Conservation (phyloP, 345 rosid species). For the Arabis hirsuta region DNA sequence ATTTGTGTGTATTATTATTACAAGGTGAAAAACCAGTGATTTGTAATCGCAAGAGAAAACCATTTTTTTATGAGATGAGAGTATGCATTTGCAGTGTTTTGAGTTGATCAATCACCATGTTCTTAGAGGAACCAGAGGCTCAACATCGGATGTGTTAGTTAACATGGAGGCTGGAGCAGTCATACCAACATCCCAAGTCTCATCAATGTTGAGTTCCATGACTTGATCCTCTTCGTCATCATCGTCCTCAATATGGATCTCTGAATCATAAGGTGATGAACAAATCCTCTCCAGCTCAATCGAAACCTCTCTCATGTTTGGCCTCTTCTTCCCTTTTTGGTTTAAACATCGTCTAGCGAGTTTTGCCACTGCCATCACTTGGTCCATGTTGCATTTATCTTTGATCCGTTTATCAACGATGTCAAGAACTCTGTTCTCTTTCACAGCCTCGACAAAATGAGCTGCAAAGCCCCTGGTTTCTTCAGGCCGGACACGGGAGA, state of each 20-base stretch:
- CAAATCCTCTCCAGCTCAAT: slow-evolving; percentile 42
- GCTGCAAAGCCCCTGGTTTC: slow-evolving; percentile 39
- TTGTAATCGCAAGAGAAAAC: not conserved
- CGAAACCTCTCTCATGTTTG: slow-evolving; percentile 51
- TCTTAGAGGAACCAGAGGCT: slow-evolving; percentile 31
- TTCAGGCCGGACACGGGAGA: slow-evolving; percentile 7
- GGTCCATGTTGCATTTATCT: slow-evolving; percentile 37
- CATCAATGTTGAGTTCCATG: slow-evolving; percentile 24
- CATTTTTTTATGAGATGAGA: not conserved
- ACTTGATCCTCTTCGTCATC: slow-evolving; percentile 35
- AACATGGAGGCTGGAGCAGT: slow-evolving; percentile 36
- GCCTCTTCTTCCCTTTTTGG: slow-evolving; percentile 48
- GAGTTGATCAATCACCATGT: slow-evolving; percentile 28
- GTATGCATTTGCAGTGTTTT: not conserved
- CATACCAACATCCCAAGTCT: slow-evolving; percentile 32
- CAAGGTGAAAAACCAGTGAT: slow-evolving; percentile 19
- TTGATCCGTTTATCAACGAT: slow-evolving; percentile 34
- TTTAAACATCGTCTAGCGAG: slow-evolving; percentile 49
- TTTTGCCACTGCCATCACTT: slow-evolving; percentile 43
- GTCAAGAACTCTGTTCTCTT: slow-evolving; percentile 31
- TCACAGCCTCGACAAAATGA: slow-evolving; percentile 29
- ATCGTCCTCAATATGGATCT: slow-evolving; percentile 17
- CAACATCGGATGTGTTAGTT: slow-evolving; percentile 25
- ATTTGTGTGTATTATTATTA: slow-evolving; percentile 23
- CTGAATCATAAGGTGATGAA: slow-evolving; percentile 29